Base-by-base conservation (phyloP, 2,329 filamentous ascomycete genomes). In the Xylariaceae sp. region DNA sequence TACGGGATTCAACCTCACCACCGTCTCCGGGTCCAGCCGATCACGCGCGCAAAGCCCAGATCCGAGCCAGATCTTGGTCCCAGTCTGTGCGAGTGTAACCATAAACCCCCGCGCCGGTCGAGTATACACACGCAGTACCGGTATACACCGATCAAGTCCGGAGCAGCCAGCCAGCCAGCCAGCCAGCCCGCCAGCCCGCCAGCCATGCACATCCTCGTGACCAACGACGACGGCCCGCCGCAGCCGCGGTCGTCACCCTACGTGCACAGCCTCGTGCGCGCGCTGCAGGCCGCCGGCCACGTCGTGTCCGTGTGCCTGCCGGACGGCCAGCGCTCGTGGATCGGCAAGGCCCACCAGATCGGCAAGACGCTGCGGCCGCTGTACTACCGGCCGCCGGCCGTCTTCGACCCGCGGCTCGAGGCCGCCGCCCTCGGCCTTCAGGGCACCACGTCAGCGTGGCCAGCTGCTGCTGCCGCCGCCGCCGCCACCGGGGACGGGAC, bases 311-410 rank as follows among this genome's bases (percentile, higher is more conserved):
- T 98, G 31, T 83, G 92, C 43, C 75, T 98, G 11, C 92, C 92
- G 2, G 77, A 95, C 58, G 81, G 80, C 5, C 92, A 98, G 63
- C 80, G 90, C 42, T 94, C 88, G 36, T 98, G 92, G 92, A 96
- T 98, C 52, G 89, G 89, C 50, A 98, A 98, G 68, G 92, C 92
- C 3, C 92, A 96, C 61, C 84, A 96, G 53, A 88, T 96, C 50
- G 89, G 89, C 36, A 82, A 90, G 57, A 83, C 84, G 8, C 75
- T 94, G 41, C 86, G 81, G 56, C 88, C 88, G 7, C 71, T 76
- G 18, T 94, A 94, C 66, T 94, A 88, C 65, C 82, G 82, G 1
- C 74, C 74, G 2, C 61, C 64, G 4, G 50, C 49, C 4, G 39
- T 50, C 7, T 55, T 54, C 29, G 49, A 54, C 19, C 56, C 59